Conservation (phyloP, 2,329 filamentous ascomycete species). For the Penicillium sp. region DNA sequence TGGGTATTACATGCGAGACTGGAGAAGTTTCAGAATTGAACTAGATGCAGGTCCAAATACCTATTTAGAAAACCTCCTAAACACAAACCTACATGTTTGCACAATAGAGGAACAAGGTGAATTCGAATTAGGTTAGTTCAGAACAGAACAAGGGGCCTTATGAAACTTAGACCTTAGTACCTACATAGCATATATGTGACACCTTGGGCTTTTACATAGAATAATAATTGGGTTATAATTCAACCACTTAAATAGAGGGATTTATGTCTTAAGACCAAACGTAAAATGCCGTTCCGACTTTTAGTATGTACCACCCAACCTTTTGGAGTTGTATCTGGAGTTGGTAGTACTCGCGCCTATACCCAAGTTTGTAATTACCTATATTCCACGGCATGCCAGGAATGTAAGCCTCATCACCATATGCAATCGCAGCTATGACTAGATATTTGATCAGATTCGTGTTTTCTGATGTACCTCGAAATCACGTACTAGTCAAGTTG, state of each 20-base stretch:
- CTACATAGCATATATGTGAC: no score
- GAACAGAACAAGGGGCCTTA: no score
- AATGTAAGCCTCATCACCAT: conserved; percentile 21
- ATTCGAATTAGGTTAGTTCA: background rate
- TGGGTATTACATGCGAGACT: background rate
- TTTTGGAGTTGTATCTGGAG: no score
- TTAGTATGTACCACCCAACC: no score
- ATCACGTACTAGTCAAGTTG: conserved; percentile 13
- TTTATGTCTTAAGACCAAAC: no score
- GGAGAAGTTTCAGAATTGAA: background rate
- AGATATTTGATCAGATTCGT: background rate
- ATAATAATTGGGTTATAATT: no score
- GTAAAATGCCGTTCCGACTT: no score
- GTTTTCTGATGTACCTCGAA: background rate
- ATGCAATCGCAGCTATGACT: conserved; percentile 22
- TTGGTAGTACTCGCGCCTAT: conserved; percentile 15
- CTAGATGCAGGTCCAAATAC: background rate
- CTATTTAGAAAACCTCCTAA: background rate
- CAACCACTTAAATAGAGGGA: no score
- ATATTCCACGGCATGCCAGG: conserved; percentile 16
- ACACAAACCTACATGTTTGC: background rate
- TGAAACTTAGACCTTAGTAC: no score
- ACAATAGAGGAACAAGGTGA: background rate
- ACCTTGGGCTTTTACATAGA: no score
- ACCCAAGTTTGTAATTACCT: no score